phyloP scores from a whole-genome alignment of 805 yeast genomes.

The Saccharomycopsis sp. region DNA sequence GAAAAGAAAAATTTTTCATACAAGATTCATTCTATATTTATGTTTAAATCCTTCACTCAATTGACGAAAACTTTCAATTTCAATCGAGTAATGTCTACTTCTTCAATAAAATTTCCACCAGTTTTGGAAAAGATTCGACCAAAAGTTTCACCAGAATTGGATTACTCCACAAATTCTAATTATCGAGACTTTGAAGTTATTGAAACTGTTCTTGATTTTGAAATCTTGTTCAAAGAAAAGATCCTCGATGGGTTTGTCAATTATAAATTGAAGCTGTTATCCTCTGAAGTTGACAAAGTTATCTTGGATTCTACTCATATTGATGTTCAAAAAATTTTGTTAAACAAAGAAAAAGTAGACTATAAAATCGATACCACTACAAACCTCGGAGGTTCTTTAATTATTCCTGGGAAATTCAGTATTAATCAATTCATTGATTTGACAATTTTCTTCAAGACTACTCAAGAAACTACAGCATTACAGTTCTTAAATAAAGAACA shows the following conservation, averaged over 20 bases:
- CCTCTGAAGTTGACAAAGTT: conserved; percentile 30
- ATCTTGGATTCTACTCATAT: conserved; percentile 66
- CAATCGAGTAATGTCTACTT: conserved; percentile 4
- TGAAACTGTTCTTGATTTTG: conserved; percentile 45
- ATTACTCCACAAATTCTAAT: conserved; percentile 76
- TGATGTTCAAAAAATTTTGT: conserved; percentile 35
- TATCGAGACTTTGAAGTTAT: conserved; percentile 46
- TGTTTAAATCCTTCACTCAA: not conserved
- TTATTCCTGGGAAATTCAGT: conserved; percentile 25
- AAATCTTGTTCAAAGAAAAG: conserved; percentile 48
- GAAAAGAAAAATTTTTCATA: not conserved
- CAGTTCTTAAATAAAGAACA: conserved; percentile 76
- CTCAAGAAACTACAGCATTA: conserved; percentile 70
- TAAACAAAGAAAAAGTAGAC: conserved; percentile 34
- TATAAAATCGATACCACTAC: conserved; percentile 34
- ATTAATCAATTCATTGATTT: conserved; percentile 26
- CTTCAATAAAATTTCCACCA: conserved; percentile 12
- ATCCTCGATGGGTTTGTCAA: conserved; percentile 49
- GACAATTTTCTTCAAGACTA: conserved; percentile 56
- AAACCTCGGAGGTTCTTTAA: conserved; percentile 56
- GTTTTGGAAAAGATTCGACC: conserved; percentile 17
- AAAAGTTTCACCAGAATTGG: conserved; percentile 39
- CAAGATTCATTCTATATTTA: not conserved
- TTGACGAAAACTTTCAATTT: not conserved
- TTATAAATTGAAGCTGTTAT: conserved; percentile 35